Evolutionary conservation across 768 basidiomycete species (phyloP).

Genomic region (Nidularia pulvinata): DNA sequence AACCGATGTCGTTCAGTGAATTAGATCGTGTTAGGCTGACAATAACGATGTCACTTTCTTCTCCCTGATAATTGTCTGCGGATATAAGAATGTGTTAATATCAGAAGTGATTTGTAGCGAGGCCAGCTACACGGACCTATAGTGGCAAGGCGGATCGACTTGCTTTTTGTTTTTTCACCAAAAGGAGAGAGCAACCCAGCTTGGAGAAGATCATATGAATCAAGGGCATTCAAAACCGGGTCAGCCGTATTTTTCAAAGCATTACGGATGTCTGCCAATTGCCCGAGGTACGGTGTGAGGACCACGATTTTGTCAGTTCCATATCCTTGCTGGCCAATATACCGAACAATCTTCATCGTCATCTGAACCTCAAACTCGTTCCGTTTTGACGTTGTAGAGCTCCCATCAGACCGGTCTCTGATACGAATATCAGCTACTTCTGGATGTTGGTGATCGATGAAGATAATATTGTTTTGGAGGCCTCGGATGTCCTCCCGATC

Average conservation of each 20-base stretch:
- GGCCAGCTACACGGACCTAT: constrained; percentile 44
- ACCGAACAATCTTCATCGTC: constrained; percentile 64
- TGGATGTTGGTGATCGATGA: constrained; percentile 54
- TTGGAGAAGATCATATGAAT: constrained; percentile 53
- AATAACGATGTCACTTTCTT: constrained; percentile 71
- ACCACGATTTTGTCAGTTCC: constrained; percentile 58
- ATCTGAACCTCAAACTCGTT: constrained; percentile 61
- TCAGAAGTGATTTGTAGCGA: neutral
- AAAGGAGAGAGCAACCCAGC: constrained; percentile 49
- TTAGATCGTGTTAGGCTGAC: constrained; percentile 65
- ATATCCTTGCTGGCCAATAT: constrained; percentile 70
- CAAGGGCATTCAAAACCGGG: constrained; percentile 63
- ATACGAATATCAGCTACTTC: constrained; percentile 47
- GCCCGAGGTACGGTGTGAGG: constrained; percentile 70
- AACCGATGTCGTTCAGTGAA: constrained; percentile 53
- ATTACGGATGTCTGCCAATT: constrained; percentile 47
- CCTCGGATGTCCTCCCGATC: constrained; percentile 54
- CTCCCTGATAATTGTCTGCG: constrained; percentile 76
- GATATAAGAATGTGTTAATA: neutral
- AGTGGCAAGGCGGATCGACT: constrained; percentile 55
- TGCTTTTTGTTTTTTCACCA: constrained; percentile 37
- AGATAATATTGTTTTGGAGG: constrained; percentile 56
- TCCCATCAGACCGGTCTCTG: constrained; percentile 44
- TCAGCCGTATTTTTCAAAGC: constrained; percentile 47
- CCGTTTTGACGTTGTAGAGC: constrained; percentile 54